Conservation (phyloP, 2,329 filamentous ascomycete species). For the Phyllachora maydis region DNA sequence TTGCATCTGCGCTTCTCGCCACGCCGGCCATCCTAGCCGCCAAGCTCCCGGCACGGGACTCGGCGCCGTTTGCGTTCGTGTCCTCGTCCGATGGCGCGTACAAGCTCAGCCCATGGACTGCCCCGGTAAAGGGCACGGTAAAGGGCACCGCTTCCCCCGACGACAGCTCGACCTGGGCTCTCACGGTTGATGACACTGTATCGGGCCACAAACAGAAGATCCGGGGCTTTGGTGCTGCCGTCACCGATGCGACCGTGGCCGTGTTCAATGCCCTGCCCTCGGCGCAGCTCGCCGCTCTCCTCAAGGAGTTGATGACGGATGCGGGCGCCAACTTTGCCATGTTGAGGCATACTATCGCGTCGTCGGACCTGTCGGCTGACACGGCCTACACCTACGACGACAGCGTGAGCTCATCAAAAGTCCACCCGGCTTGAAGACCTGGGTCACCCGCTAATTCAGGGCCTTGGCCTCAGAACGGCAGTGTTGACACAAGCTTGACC, state of each 20-base stretch:
- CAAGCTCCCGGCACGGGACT: constrained; percentile 3
- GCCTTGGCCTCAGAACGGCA: too few relatives aligned
- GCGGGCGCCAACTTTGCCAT: constrained; percentile 16
- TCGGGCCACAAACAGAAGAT: constrained; percentile 16
- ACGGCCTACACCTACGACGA: constrained; percentile 19
- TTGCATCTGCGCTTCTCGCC: constrained; percentile 1
- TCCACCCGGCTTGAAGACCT: too few relatives aligned
- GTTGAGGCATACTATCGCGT: constrained; percentile 17
- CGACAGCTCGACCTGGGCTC: constrained; percentile 13
- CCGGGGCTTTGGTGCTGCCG: constrained; percentile 18
- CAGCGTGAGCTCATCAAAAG: too few relatives aligned
- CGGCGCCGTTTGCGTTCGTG: constrained; percentile 10
- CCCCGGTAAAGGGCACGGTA: too few relatives aligned
- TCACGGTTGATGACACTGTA: constrained; percentile 16
- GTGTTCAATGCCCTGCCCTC: constrained; percentile 14
- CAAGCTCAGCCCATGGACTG: constrained; percentile 12
- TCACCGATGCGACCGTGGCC: constrained; percentile 18
- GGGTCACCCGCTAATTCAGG: too few relatives aligned
- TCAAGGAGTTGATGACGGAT: constrained; percentile 14
- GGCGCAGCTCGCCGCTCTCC: constrained; percentile 10
- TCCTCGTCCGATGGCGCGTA: constrained; percentile 16
- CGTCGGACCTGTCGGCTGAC: constrained; percentile 16
- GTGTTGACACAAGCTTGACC: constrained; percentile 9
- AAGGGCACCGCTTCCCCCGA: constrained; percentile 11
- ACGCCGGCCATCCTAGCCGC: constrained; percentile 2